Base-by-base conservation (phyloP, 1,284 basidiomycete genomes). In the Wallemia ichthyophaga region DNA sequence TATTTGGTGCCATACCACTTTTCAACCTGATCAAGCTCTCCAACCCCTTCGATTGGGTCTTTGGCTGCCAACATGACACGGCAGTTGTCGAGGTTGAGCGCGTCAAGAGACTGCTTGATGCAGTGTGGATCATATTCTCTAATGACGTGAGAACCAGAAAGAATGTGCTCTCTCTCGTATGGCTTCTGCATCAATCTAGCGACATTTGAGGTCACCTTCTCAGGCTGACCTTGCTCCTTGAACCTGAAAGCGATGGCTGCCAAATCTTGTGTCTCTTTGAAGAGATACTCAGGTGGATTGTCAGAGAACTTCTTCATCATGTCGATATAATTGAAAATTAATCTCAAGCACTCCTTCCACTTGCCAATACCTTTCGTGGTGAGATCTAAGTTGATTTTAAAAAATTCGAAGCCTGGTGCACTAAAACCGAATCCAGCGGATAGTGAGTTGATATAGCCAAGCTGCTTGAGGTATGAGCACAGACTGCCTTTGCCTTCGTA, bases 401-500 rank as follows among this genome's bases (percentile, higher is more conserved):
- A 89, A 74, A 87, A 83, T 58, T 81, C 82, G 68, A 96, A 92
- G 1, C 85, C 84, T 64, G 82, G 74, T 1, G 78, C 88, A 21
- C 83, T 76, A 0, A 71, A 75, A 15, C 71, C 73, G 59, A 78
- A 75, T 1, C 85, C 87, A 48, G 81, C 76, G 60, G 77, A 80
- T 56, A 99, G 73, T 24, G 75, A 75, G 60, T 85, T 89, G 58
- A 83, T 79, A 91, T 91, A 96, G 2, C 91, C 88, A 67, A 84
- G 82, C 64, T 77, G 74, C 73, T 96, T 98, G 62, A 99, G 74
- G 69, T 89, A 87, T 1, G 87, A 87, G 64, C 91, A 77, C 53
- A 98, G 73, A 0, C 89, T 95, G 1, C 94, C 94, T 33, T 83
- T 80, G 1, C 94, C 95, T 72, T 99, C 95, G 69, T 99, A 92